Evolutionary conservation across 129 eudicot species (phyloP).

Genomic region (Lactuca saligna): DNA sequence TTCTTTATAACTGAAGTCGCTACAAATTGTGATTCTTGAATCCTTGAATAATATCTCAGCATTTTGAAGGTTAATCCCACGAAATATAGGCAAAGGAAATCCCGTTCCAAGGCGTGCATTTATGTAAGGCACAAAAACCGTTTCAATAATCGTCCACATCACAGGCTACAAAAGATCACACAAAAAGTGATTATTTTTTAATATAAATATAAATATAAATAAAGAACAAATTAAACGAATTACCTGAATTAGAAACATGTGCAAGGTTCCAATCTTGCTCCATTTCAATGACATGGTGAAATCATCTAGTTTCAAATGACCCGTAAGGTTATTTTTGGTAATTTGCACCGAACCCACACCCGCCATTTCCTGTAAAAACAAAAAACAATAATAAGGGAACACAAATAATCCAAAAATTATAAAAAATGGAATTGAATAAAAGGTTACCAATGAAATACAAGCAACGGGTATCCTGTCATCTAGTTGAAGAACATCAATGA

Average conservation of each 20-base stretch:
- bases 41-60: slow-evolving; percentile 48
- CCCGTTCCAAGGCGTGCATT: slow-evolving; percentile 56
- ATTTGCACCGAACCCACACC: slow-evolving; percentile 50
- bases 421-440: not conserved
- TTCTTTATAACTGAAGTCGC: slow-evolving; percentile 45
- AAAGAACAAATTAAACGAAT: not conserved
- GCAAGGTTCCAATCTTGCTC: slow-evolving; percentile 64
- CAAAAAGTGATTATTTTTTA: not conserved
- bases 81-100: slow-evolving; percentile 57
- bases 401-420: not conserved
- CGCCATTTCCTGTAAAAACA: slow-evolving; percentile 42
- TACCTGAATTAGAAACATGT: slow-evolving; percentile 65
- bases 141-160: slow-evolving; percentile 56
- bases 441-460: slow-evolving; percentile 65
- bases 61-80: slow-evolving; percentile 52
- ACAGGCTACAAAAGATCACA: slow-evolving; percentile 51
- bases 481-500: slow-evolving; percentile 50
- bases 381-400: not conserved
- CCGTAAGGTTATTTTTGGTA: slow-evolving; percentile 42
- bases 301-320: slow-evolving; percentile 55
- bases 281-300: slow-evolving; percentile 53
- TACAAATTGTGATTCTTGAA: slow-evolving; percentile 50
- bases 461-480: slow-evolving; percentile 47
- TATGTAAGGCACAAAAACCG: slow-evolving; percentile 57
- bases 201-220: not conserved